Percentiles rank a stretch among this genome's conserved stretches.
Evolutionary conservation across 805 yeast genomes (phyloP).

Genomic region (Barnettozyma wickerhamii): DNA sequence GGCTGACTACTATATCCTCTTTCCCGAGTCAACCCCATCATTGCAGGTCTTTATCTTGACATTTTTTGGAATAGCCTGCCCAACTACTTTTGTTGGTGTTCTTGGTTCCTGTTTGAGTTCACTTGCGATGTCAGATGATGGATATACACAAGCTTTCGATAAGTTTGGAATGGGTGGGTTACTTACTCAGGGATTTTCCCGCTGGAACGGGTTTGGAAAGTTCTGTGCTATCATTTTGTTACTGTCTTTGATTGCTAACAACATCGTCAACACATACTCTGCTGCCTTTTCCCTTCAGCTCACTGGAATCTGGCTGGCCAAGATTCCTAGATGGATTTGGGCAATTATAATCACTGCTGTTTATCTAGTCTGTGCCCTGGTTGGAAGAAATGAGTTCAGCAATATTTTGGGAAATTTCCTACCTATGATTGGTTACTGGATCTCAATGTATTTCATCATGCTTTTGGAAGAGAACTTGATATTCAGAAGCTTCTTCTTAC

Average conservation of each 20-base stretch:
- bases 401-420: conserved; percentile 73
- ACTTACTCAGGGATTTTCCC: conserved; percentile 54
- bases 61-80: conserved; percentile 59
- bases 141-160: conserved; percentile 56
- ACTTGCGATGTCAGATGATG: conserved; percentile 51
- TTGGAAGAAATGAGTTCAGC: conserved; percentile 69
- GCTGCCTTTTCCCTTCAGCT: conserved; percentile 78
- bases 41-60: conserved; percentile 54
- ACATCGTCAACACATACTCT: conserved; percentile 75
- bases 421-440: conserved; percentile 93
- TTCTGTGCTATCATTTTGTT: conserved; percentile 66
- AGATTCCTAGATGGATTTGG: conserved; percentile 76
- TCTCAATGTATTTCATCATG: conserved; percentile 71
- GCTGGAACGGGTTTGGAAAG: conserved; percentile 76
- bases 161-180: conserved; percentile 72
- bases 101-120: conserved; percentile 69
- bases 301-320: conserved; percentile 47
- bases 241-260: conserved; percentile 75
- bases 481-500: conserved; percentile 50
- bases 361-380: conserved; percentile 67
- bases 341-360: conserved; percentile 57
- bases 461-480: conserved; percentile 67
- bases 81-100: conserved; percentile 73
- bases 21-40: conserved; percentile 68
- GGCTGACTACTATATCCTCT: conserved; percentile 75